These are phyloP conservation scores for Gautieria morchelliformis DNA, from an alignment of 768 basidiomycete genomes.

Conservation along the genomic window DNA sequence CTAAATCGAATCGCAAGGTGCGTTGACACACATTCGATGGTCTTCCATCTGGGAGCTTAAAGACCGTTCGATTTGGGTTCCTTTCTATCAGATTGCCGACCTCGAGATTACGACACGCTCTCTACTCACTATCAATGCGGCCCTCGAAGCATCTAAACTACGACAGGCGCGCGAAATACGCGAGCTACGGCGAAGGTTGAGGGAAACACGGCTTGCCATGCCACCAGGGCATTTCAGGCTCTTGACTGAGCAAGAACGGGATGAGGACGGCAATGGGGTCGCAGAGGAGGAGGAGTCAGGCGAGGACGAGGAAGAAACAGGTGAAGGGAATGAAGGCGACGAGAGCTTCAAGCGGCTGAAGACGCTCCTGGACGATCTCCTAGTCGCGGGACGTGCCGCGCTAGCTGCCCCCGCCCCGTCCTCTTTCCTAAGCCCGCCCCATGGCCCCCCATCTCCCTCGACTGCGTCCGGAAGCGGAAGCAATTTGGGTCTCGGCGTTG, in stretches of 20 bases:
- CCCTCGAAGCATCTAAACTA: slow-evolving; percentile 72
- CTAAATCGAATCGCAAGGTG: slow-evolving; percentile 85
- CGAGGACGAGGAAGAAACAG: slow-evolving; percentile 26
- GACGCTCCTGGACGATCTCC: slow-evolving; percentile 49
- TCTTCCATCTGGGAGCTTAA: neutral
- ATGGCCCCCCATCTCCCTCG: neutral
- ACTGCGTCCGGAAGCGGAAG: neutral
- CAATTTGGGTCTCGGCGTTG: neutral
- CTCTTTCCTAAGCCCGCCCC: neutral
- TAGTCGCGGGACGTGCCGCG: slow-evolving; percentile 49
- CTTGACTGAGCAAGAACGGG: slow-evolving; percentile 39
- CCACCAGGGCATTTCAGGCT: slow-evolving; percentile 55
- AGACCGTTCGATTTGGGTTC: neutral
- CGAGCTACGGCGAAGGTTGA: slow-evolving; percentile 70
- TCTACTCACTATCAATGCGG: slow-evolving; percentile 73
- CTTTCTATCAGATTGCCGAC: slow-evolving; percentile 64
- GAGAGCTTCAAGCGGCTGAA: slow-evolving; percentile 55
- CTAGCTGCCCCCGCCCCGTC: slow-evolving; percentile 26
- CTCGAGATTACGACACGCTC: slow-evolving; percentile 87
- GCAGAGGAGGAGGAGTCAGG: slow-evolving; percentile 23
- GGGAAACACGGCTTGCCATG: slow-evolving; percentile 71
- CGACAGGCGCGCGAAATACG: slow-evolving; percentile 79
- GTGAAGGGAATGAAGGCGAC: slow-evolving; percentile 35
- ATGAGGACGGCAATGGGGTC: slow-evolving; percentile 30
- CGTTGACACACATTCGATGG: slow-evolving; percentile 10